A percentile compares a stretch with the other conserved stretches of the same genome.
These are phyloP conservation scores for Wickerhamomyces bovis DNA, from an alignment of 805 yeast species.

Conservation along the genomic window DNA sequence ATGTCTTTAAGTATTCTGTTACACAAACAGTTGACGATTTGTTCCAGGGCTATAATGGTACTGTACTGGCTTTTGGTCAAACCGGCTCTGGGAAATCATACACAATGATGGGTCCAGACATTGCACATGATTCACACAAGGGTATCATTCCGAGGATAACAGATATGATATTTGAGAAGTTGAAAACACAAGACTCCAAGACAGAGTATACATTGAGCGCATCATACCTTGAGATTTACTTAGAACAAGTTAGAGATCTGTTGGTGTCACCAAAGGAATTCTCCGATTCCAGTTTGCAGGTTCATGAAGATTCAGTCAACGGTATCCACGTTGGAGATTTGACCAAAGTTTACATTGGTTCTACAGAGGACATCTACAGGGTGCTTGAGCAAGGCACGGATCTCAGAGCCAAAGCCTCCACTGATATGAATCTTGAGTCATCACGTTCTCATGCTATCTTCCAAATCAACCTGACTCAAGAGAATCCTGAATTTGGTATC, in stretches of 20 bases:
- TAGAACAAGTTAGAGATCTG: slow-evolving; percentile 71
- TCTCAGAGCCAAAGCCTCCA: slow-evolving; percentile 50
- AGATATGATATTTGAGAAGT: slow-evolving; percentile 54
- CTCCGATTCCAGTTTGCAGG: slow-evolving; percentile 29
- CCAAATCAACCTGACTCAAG: slow-evolving; percentile 61
- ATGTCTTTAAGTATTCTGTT: slow-evolving; percentile 54
- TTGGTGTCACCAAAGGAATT: slow-evolving; percentile 34
- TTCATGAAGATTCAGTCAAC: slow-evolving; percentile 57
- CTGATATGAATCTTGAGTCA: slow-evolving; percentile 67
- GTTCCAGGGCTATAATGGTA: slow-evolving; percentile 70
- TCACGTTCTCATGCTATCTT: slow-evolving; percentile 80
- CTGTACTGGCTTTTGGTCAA: slow-evolving; percentile 76
- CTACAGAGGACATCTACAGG: slow-evolving; percentile 50
- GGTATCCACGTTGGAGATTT: slow-evolving; percentile 73
- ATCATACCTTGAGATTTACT: slow-evolving; percentile 74
- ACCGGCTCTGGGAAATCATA: slow-evolving; percentile 80
- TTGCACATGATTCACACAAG: slow-evolving; percentile 11
- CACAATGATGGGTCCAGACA: slow-evolving; percentile 65
- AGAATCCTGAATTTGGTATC: slow-evolving; percentile 47
- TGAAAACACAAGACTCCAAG: slow-evolving; percentile 38
- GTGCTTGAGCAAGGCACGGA: slow-evolving; percentile 54
- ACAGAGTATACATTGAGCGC: slow-evolving; percentile 58
- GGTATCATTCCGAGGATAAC: slow-evolving; percentile 76
- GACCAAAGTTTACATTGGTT: slow-evolving; percentile 52
- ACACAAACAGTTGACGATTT: slow-evolving; percentile 62